Conservation (phyloP, 371 early-diverging fungal genomes). For the Nosema granulosis region DNA sequence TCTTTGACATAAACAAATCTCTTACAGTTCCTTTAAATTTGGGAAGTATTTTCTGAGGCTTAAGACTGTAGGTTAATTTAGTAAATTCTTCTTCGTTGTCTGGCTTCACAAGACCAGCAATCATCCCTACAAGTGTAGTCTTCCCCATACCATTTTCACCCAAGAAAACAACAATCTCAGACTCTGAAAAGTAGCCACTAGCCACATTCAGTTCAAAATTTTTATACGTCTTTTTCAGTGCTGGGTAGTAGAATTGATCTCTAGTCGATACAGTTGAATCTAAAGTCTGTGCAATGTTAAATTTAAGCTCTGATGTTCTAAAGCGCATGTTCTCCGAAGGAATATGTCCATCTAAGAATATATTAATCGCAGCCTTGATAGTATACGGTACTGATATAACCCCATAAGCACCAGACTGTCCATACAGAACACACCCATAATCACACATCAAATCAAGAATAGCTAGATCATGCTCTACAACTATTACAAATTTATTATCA, state of each 20-base stretch:
- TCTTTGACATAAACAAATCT: slow-evolving; percentile 84
- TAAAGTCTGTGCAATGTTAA: slow-evolving; percentile 82
- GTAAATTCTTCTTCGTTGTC: slow-evolving; percentile 72
- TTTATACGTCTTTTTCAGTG: slow-evolving; percentile 67
- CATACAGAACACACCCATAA: slow-evolving; percentile 95
- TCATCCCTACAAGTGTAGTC: slow-evolving; percentile 89
- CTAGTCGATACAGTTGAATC: slow-evolving; percentile 69
- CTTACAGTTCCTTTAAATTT: slow-evolving; percentile 86
- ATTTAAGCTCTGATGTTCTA: slow-evolving; percentile 88
- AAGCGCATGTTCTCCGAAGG: slow-evolving; percentile 99
- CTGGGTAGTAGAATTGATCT: slow-evolving; percentile 47
- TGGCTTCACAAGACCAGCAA: slow-evolving; percentile 81
- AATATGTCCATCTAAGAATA: slow-evolving; percentile 93
- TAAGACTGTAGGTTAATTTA: slow-evolving; percentile 76
- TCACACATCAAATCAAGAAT: slow-evolving; percentile 97
- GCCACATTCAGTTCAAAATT: slow-evolving; percentile 77
- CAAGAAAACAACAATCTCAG: slow-evolving; percentile 95
- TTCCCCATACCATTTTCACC: slow-evolving; percentile 99
- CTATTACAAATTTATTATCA: slow-evolving; percentile 80
- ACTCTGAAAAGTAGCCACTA: slow-evolving; percentile 83
- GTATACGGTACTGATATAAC: slow-evolving; percentile 94
- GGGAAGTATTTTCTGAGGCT: slow-evolving; percentile 96
- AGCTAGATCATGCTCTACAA: slow-evolving; percentile 97
- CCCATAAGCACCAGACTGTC: slow-evolving; percentile 92
- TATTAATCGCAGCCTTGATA: slow-evolving; percentile 97